A percentile compares a stretch with the other conserved stretches of the same genome.
Conservation (phyloP, 257 asterid genomes). For the Gentiana macrophylla region DNA sequence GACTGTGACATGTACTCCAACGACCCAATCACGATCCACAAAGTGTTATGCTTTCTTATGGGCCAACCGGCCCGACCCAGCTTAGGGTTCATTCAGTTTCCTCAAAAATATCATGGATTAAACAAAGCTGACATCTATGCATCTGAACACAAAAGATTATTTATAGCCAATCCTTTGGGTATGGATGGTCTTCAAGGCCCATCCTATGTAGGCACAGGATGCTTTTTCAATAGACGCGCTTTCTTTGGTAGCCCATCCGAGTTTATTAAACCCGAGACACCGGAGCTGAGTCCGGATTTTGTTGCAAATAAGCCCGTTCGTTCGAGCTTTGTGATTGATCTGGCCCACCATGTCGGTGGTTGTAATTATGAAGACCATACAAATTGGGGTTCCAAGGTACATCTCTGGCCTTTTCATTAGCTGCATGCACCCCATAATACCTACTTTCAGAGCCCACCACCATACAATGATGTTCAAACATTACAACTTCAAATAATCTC, state of each 20-base stretch:
- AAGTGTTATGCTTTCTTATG: slow-evolving; percentile 32
- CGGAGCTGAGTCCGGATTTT: slow-evolving; percentile 33
- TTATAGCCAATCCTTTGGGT: slow-evolving; percentile 38
- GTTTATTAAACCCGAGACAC: slow-evolving; percentile 24
- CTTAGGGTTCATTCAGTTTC: slow-evolving; percentile 58
- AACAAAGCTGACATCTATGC: slow-evolving; percentile 57
- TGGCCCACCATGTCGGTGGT: slow-evolving; percentile 46
- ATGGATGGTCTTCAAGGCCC: slow-evolving; percentile 68
- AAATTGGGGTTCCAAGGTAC: slow-evolving; percentile 67
- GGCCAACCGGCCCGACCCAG: slow-evolving; percentile 26
- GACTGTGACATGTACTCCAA: slow-evolving; percentile 86
- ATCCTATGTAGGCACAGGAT: slow-evolving; percentile 56
- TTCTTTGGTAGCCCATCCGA: slow-evolving; percentile 51
- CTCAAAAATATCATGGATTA: slow-evolving; percentile 55
- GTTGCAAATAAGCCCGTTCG: slow-evolving; percentile 26
- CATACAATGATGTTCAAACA: too few species aligned
- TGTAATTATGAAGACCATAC: slow-evolving; percentile 47
- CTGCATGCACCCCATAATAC: too few species aligned
- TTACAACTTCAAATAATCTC: too few species aligned
- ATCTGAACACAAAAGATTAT: slow-evolving; percentile 36
- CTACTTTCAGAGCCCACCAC: too few species aligned
- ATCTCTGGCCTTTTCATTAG: neutral
- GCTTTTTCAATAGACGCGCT: slow-evolving; percentile 50
- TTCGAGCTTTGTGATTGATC: slow-evolving; percentile 11
- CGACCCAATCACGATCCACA: slow-evolving; percentile 46